phyloP scores from a whole-genome alignment of 495 filamentous ascomycete species.

The Talaromyces wortmannii region DNA sequence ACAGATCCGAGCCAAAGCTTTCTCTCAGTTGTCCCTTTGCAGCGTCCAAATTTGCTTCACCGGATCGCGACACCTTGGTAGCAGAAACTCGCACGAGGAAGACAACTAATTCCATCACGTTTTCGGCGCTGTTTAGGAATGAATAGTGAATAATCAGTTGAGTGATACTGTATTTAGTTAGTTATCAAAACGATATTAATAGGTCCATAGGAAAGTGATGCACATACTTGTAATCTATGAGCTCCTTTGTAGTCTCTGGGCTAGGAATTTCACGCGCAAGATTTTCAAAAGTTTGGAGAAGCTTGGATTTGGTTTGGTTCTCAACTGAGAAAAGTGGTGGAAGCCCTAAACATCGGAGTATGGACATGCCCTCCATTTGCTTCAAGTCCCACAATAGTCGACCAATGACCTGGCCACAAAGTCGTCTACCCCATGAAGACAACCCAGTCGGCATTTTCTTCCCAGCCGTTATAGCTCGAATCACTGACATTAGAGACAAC shows the following conservation, averaged over 20 bases:
- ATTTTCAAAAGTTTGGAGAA: conserved; percentile 1
- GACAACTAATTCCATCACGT: conserved; percentile 3
- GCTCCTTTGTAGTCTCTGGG: background rate
- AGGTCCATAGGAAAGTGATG: background rate
- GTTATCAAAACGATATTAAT: background rate
- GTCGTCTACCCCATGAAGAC: conserved; percentile 2
- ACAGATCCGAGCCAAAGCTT: background rate
- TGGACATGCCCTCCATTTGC: conserved; percentile 1
- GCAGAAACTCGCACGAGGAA: conserved; percentile 1
- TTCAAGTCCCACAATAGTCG: conserved; percentile 2
- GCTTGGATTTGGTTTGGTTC: background rate
- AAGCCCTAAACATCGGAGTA: background rate
- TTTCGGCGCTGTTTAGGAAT: conserved; percentile 2
- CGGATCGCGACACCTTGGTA: background rate
- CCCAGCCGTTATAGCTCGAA: background rate
- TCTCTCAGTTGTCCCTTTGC: background rate
- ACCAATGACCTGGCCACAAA: conserved; percentile 1
- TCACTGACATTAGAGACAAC: background rate
- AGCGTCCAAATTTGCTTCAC: background rate
- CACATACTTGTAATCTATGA: conserved; percentile 1
- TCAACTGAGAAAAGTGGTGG: background rate
- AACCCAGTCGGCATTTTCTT: background rate
- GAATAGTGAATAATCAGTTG: conserved; percentile 3
- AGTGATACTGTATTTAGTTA: background rate
- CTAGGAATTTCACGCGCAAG: background rate